Conservation (phyloP, 2,329 filamentous ascomycete genomes). For the Xylariaceae sp. region DNA sequence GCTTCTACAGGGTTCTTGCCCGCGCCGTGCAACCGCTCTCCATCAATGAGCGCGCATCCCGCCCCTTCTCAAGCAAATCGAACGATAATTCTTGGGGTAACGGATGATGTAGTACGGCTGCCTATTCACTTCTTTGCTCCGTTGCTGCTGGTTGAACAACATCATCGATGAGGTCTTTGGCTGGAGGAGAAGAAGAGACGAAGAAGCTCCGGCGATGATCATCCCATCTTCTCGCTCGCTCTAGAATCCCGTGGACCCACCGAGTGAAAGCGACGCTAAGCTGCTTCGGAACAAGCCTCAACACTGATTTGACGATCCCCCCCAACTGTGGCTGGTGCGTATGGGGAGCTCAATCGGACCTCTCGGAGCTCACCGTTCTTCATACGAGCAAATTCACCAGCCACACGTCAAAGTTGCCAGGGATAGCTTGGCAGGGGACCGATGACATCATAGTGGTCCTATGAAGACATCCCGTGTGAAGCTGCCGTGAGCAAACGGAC, state of each 20-base stretch:
- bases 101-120: background rate
- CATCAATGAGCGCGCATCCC: background rate
- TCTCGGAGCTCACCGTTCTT: background rate
- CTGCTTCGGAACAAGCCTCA: no score
- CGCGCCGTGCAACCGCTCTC: background rate
- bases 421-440: constrained; percentile 18
- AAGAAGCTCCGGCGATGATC: no score
- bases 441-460: constrained; percentile 16
- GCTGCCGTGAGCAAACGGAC: no score
- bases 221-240: no score
- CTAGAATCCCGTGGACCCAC: no score
- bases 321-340: no score
- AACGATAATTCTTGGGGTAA: background rate
- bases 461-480: background rate
- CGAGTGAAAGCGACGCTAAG: no score
- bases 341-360: no score
- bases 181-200: no score
- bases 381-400: background rate
- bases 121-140: background rate
- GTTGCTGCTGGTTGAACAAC: background rate
- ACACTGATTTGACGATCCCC: no score
- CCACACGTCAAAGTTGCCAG: background rate
- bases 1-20: constrained; percentile 22
- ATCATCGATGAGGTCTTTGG: background rate
- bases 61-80: background rate